Evolutionary conservation across 2,329 filamentous ascomycete species (phyloP).

Genomic region (Colletotrichum agaves): DNA sequence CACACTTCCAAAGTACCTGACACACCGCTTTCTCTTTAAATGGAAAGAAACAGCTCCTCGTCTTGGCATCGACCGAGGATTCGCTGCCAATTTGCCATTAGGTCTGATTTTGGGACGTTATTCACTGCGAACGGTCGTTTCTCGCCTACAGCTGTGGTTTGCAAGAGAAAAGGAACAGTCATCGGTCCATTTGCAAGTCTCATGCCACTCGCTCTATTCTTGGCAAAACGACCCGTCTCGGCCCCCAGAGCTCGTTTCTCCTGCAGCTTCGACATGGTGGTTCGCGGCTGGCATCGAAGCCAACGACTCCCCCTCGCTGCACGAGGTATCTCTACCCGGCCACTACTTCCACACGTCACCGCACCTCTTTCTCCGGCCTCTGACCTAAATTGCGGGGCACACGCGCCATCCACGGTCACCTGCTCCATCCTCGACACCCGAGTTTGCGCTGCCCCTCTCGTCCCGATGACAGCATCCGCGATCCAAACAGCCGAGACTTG

Average conservation of each 20-base stretch:
- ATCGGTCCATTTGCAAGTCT: slow-evolving; percentile 23
- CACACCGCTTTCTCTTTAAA: slow-evolving; percentile 8
- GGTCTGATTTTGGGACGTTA: not conserved
- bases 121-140: not conserved
- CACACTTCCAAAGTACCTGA: not conserved
- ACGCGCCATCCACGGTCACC: slow-evolving; percentile 29
- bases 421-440: slow-evolving; percentile 19
- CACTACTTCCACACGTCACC: slow-evolving; percentile 30
- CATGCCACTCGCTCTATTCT: slow-evolving; percentile 27
- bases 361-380: slow-evolving; percentile 34
- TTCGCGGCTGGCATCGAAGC: slow-evolving; percentile 13
- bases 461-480: slow-evolving; percentile 27
- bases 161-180: slow-evolving; percentile 14
- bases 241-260: slow-evolving; percentile 1
- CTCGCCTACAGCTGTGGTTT: not conserved
- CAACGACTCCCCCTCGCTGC: slow-evolving; percentile 11
- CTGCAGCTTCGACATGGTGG: slow-evolving; percentile 10
- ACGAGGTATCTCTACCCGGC: slow-evolving; percentile 30
- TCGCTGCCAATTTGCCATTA: not conserved
- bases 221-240: slow-evolving; percentile 16
- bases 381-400: slow-evolving; percentile 33
- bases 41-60: not conserved
- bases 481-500: slow-evolving; percentile 17
- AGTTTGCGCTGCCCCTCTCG: slow-evolving; percentile 29
- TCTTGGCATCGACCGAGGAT: not conserved